Percentiles rank a stretch among this genome's conserved stretches.
phyloP scores from a whole-genome alignment of 345 rosid genomes.

The Euclidium syriacum region DNA sequence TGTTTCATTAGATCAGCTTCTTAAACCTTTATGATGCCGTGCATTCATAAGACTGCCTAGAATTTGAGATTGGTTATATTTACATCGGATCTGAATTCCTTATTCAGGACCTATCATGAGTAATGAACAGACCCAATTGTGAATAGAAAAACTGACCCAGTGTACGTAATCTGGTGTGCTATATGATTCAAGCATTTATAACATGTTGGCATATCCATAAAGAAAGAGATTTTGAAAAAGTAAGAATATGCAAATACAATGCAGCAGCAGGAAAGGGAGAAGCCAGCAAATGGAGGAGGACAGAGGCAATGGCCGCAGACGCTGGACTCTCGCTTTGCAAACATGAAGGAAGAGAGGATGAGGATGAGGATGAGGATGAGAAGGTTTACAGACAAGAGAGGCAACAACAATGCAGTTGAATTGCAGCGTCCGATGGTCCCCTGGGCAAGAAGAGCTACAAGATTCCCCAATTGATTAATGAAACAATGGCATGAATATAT shows the following conservation, averaged over 20 bases:
- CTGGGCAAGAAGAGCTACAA: slow-evolving; percentile 47
- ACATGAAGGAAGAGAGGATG: slow-evolving; percentile 72
- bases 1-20: neutral
- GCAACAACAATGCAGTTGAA: slow-evolving; percentile 24
- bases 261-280: slow-evolving; percentile 27
- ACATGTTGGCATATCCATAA: neutral
- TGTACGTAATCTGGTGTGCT: neutral
- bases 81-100: neutral
- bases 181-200: neutral
- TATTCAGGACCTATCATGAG: neutral
- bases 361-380: slow-evolving; percentile 49
- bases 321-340: slow-evolving; percentile 75
- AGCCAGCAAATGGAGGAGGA: slow-evolving; percentile 27
- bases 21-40: neutral
- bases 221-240: neutral
- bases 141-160: neutral
- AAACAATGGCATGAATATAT: slow-evolving; percentile 1
- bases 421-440: slow-evolving; percentile 35
- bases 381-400: slow-evolving; percentile 31
- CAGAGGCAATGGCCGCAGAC: slow-evolving; percentile 62
- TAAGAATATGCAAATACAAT: neutral
- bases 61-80: neutral
- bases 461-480: slow-evolving; percentile 37
- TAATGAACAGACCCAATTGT: neutral
- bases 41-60: neutral